phyloP scores from a whole-genome alignment of 2,329 filamentous ascomycete species.

The Alternaria incomplexa region DNA sequence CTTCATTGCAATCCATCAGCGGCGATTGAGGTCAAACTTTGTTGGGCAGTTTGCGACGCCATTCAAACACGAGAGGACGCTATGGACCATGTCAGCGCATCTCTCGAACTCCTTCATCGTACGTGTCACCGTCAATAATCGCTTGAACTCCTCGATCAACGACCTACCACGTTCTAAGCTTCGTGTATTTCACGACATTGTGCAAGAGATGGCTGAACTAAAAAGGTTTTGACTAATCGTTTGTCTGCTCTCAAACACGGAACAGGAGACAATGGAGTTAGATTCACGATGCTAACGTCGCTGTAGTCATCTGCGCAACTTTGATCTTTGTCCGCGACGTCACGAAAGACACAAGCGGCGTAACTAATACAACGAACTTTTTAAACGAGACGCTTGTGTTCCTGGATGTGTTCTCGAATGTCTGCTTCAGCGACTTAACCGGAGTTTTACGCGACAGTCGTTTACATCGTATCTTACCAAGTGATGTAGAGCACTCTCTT shows the following conservation, averaged over 20 bases:
- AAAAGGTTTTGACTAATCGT: not conserved
- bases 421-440: slow-evolving; percentile 18
- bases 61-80: not conserved
- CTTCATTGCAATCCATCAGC: not conserved
- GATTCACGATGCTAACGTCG: not conserved
- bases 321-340: slow-evolving; percentile 24
- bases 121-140: not conserved
- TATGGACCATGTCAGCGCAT: slow-evolving; percentile 15
- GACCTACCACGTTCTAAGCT: not conserved
- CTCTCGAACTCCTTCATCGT: slow-evolving; percentile 15
- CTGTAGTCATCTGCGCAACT: slow-evolving; percentile 17
- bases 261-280: not conserved
- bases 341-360: slow-evolving; percentile 2
- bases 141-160: not conserved
- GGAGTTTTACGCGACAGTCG: slow-evolving; percentile 16
- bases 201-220: not conserved
- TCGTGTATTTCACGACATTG: not conserved
- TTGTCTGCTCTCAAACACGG: not conserved
- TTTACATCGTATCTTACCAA: slow-evolving; percentile 5
- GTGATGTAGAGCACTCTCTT: slow-evolving; percentile 15
- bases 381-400: slow-evolving; percentile 15
- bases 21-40: not conserved
- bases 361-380: not conserved
- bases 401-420: slow-evolving; percentile 16
- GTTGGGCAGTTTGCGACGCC: not conserved